phyloP scores from a whole-genome alignment of 2,329 filamentous ascomycete genomes.

The Fusarium sp. region DNA sequence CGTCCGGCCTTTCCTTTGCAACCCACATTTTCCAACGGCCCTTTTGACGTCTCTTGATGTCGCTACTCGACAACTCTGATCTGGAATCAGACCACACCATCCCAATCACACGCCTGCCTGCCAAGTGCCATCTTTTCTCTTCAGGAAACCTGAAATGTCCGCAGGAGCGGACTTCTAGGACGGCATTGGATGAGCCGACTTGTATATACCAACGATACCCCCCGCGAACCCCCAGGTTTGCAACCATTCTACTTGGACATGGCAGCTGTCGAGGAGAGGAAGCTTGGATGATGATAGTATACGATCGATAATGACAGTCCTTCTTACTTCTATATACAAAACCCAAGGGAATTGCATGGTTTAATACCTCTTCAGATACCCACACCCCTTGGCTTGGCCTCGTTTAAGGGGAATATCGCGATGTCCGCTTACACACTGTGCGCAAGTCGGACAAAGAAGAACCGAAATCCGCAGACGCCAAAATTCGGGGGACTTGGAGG shows the following conservation, averaged over 20 bases:
- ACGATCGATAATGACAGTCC: conserved; percentile 11
- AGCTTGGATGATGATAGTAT: neutral
- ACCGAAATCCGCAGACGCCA: conserved; percentile 27
- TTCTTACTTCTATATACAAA: neutral
- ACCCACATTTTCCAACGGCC: neutral
- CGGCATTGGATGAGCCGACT: neutral
- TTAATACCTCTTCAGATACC: neutral
- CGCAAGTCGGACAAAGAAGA: conserved; percentile 22
- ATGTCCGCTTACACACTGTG: neutral
- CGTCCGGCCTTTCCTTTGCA: neutral
- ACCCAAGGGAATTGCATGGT: neutral
- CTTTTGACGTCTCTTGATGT: neutral
- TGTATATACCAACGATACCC: conserved; percentile 22
- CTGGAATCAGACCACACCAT: neutral
- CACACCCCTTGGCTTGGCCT: neutral
- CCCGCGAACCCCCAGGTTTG: neutral
- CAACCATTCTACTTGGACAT: neutral
- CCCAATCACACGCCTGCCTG: neutral
- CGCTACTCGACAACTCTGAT: neutral
- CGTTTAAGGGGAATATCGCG: neutral
- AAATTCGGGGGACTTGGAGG: conserved; percentile 36
- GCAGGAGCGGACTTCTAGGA: neutral
- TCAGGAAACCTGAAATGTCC: neutral
- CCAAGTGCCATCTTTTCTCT: neutral
- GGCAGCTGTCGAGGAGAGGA: neutral